Base-by-base conservation (phyloP, 352 stramenopile genomes). In the Pythium volutum region DNA sequence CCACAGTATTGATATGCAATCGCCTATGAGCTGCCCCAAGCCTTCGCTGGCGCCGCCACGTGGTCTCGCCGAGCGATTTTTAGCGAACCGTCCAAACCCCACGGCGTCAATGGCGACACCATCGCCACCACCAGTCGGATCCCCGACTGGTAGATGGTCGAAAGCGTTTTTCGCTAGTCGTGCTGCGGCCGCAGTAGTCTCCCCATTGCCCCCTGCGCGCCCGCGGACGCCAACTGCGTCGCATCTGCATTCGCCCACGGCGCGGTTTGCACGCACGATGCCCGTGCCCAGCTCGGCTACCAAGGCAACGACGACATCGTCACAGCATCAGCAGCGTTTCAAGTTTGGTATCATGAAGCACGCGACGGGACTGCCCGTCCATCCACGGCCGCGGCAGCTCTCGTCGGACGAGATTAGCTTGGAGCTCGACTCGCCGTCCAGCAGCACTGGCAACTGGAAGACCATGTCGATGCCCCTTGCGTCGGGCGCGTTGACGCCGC, bases 1-100 rank as follows among this genome's bases (percentile, higher is more conserved):
- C 7, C 55, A 48, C 49, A 66, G 64, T 48, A 9, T 62, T 4
- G 59, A 66, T 7, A 8, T 36, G 36, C 36, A 43, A 15, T 58
- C 54, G 26, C 53, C 64, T 3, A 16, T 64, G 38, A 71, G 64
- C 55, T 71, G 64, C 36, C 64, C 64, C 29, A 71, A 71, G 41
- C 48, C 64, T 8, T 54, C 9, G 12, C 36, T 43, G 6, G 52
- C 26, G n/a, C 18, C 38, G 5, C 49, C 27, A 1, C 36, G 18
- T 18, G 26, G 48, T 7, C 48, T 54, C 29, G 27, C 23, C 16
- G 45, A 50, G 18, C 46, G 45, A 16, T 58, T 38, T n/a, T n/a
- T n/a, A 46, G 39, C 45, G 9, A 39, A 33, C 1, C 43, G 23
- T 4, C 42, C n/a, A n/a, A n/a, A n/a, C n/a, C n/a, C n/a, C n/a